Evolutionary conservation across 495 filamentous ascomycete species (phyloP).

Genomic region (Cercophora scortea): DNA sequence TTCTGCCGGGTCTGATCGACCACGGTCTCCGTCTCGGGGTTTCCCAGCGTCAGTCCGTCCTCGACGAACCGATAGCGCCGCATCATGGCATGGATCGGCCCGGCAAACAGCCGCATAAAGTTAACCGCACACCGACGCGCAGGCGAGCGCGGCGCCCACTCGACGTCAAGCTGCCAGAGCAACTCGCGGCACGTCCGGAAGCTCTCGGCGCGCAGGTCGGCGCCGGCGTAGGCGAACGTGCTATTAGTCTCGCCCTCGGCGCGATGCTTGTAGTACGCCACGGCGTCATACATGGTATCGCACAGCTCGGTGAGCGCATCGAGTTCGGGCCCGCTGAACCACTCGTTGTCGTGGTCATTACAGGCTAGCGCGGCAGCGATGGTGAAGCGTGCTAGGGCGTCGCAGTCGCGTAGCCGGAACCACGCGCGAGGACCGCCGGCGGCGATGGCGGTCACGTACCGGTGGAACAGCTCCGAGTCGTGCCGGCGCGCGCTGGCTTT

Average conservation of each 20-base stretch:
- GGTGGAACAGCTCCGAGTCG: constrained; percentile 10
- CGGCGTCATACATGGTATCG: constrained; percentile 15
- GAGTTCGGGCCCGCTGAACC: constrained; percentile 13
- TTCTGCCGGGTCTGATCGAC: constrained; percentile 7
- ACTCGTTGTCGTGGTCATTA: constrained; percentile 9
- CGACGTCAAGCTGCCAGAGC: constrained; percentile 14
- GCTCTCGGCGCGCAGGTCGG: constrained; percentile 1
- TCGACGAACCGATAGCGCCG: constrained; percentile 17
- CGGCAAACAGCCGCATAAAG: constrained; percentile 13
- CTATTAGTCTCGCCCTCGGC: constrained; percentile 16
- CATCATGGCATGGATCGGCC: constrained; percentile 18
- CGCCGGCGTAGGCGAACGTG: constrained; percentile 13
- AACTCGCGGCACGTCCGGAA: constrained; percentile 9
- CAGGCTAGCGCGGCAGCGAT: constrained; percentile 9
- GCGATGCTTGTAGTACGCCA: constrained; percentile 17
- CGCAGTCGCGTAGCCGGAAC: constrained; percentile 17
- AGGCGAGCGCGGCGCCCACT: background rate
- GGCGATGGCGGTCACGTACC: constrained; percentile 12
- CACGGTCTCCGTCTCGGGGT: constrained; percentile 8
- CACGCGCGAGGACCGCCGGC: constrained; percentile 6
- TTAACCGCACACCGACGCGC: constrained; percentile 3
- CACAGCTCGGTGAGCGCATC: constrained; percentile 12
- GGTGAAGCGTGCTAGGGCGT: constrained; percentile 10
- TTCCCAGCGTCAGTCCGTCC: constrained; percentile 11
- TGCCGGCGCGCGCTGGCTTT: constrained; percentile 5